phyloP scores from a whole-genome alignment of 2,329 filamentous ascomycete genomes.

The Penicillium sp. region DNA sequence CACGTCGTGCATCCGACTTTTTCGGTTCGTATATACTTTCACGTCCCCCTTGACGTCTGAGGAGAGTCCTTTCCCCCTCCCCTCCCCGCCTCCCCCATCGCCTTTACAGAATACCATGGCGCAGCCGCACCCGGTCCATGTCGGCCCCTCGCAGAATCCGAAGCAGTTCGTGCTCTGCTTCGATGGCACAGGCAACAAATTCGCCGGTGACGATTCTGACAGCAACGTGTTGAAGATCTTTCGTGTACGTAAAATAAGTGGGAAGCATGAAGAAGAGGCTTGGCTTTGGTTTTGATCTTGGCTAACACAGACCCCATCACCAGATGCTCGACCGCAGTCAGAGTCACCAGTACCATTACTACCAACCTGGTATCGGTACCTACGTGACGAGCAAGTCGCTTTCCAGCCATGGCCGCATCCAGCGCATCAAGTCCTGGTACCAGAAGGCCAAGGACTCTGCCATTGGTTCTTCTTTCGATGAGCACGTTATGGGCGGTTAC shows the following conservation, averaged over 20 bases:
- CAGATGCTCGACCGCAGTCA: slow-evolving; percentile 48
- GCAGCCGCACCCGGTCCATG: slow-evolving; percentile 17
- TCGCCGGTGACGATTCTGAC: slow-evolving; percentile 48
- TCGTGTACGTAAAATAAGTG: slow-evolving; percentile 36
- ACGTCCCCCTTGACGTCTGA: neutral
- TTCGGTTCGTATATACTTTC: slow-evolving; percentile 3
- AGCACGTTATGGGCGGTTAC: slow-evolving; percentile 83
- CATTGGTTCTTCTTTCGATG: slow-evolving; percentile 77
- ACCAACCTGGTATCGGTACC: slow-evolving; percentile 51
- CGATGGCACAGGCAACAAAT: slow-evolving; percentile 52
- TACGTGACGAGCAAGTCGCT: slow-evolving; percentile 46
- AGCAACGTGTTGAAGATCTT: slow-evolving; percentile 54
- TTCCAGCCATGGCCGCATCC: slow-evolving; percentile 37
- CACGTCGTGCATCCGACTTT: slow-evolving; percentile 1
- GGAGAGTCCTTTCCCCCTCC: neutral
- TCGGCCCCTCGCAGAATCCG: slow-evolving; percentile 26
- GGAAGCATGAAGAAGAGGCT: neutral
- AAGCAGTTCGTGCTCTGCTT: slow-evolving; percentile 50
- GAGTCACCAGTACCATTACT: slow-evolving; percentile 47
- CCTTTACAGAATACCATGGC: slow-evolving; percentile 16
- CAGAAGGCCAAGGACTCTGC: slow-evolving; percentile 66
- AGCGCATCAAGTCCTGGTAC: slow-evolving; percentile 59
- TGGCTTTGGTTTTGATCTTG: neutral
- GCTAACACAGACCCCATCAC: neutral
- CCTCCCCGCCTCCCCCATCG: neutral